Percentiles rank a stretch among this genome's conserved stretches.
These are phyloP conservation scores for Agroathelia rolfsii DNA, from an alignment of 1,284 basidiomycete species.

Conservation along the genomic window DNA sequence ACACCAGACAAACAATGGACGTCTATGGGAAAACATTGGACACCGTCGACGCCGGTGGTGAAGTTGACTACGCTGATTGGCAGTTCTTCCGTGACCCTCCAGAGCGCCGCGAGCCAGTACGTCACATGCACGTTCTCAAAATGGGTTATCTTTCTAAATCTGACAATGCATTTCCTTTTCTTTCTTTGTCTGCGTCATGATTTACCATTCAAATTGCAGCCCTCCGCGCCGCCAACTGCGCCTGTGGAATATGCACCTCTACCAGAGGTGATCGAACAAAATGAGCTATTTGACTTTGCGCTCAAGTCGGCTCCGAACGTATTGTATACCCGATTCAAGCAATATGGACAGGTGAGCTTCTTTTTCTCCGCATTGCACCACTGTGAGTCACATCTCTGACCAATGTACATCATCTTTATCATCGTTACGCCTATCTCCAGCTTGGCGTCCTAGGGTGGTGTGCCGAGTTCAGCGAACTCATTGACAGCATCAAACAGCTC, in stretches of 20 bases:
- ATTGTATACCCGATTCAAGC: slow-evolving; percentile 63
- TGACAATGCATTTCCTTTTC: neutral
- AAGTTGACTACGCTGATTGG: slow-evolving; percentile 48
- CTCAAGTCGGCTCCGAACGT: slow-evolving; percentile 67
- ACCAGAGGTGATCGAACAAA: slow-evolving; percentile 59
- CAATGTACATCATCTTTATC: slow-evolving; percentile 1
- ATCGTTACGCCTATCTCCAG: slow-evolving; percentile 25
- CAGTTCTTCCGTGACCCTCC: slow-evolving; percentile 61
- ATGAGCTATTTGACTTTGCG: slow-evolving; percentile 64
- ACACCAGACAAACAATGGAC: too few species aligned
- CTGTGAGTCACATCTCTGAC: too few species aligned
- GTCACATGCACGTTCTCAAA: slow-evolving; percentile 15
- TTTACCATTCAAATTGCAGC: slow-evolving; percentile 11
- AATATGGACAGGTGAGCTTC: slow-evolving; percentile 65
- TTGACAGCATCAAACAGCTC: slow-evolving; percentile 64
- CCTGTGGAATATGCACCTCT: slow-evolving; percentile 49
- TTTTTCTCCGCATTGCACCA: too few species aligned
- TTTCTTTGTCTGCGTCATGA: slow-evolving; percentile 1
- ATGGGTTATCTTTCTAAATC: slow-evolving; percentile 15
- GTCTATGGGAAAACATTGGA: slow-evolving; percentile 48
- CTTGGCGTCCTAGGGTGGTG: slow-evolving; percentile 81
- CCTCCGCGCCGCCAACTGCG: slow-evolving; percentile 23
- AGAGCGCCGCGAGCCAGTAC: slow-evolving; percentile 24
- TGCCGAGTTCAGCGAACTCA: slow-evolving; percentile 72
- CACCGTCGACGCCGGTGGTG: slow-evolving; percentile 56